Evolutionary conservation across 345 rosid species (phyloP).

Genomic region (Gossypium australe): DNA sequence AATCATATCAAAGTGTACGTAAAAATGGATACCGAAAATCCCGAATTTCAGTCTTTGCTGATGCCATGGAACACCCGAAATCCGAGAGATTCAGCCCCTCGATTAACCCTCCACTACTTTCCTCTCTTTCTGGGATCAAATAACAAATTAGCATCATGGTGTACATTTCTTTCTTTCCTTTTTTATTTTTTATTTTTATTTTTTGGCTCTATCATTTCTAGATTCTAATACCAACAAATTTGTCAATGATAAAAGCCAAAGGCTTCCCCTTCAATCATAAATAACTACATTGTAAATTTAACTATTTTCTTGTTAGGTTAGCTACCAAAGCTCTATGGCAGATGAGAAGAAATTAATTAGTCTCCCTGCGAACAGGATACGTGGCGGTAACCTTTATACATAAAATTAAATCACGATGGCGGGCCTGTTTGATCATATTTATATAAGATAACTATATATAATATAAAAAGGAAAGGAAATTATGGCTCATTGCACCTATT

Average conservation of each 20-base stretch:
- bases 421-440: no score
- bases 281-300: no score
- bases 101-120: constrained; percentile 38
- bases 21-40: constrained; percentile 45
- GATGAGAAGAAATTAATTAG: no score
- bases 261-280: background rate
- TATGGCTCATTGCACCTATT: background rate
- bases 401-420: no score
- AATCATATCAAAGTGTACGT: background rate
- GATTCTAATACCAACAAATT: no score
- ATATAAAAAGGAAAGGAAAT: no score
- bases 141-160: constrained; percentile 17
- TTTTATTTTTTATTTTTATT: background rate
- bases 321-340: constrained; percentile 32
- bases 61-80: constrained; percentile 46
- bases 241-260: constrained; percentile 1
- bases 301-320: constrained; percentile 39
- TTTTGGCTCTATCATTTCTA: background rate
- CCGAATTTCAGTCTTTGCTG: constrained; percentile 44
- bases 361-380: no score
- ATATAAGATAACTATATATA: no score
- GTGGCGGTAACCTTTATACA: no score
- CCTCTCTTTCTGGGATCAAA: constrained; percentile 47
- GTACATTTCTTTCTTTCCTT: background rate
- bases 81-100: constrained; percentile 69